A percentile compares a stretch with the other conserved stretches of the same genome.
phyloP scores from a whole-genome alignment of 73 alveolate genomes.

The Paramecium bursaria region DNA sequence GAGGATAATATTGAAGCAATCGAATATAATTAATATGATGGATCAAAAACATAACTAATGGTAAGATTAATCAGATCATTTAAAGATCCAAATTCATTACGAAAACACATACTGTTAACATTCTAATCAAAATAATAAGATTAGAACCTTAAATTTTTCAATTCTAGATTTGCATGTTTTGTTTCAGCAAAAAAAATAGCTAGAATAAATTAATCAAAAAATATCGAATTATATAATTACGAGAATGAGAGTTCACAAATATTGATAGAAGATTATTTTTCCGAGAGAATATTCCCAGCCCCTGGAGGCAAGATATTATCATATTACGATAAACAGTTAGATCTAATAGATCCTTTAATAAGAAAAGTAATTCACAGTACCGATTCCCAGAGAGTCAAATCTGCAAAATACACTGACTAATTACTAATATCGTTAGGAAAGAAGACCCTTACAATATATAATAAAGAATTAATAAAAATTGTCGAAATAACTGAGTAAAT shows the following conservation, averaged over 20 bases:
- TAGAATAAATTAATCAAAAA: conserved; percentile 8
- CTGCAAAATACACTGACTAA: conserved; percentile 34
- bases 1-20: conserved; percentile 69
- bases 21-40: conserved; percentile 66
- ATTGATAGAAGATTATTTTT: neutral
- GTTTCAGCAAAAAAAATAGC: conserved; percentile 13
- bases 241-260: conserved; percentile 70
- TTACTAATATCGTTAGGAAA: conserved; percentile 15
- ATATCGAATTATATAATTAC: conserved; percentile 44
- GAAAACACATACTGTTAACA: conserved; percentile 21
- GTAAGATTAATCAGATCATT: conserved; percentile 31
- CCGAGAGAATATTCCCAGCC: conserved; percentile 1
- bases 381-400: neutral
- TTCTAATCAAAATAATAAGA: conserved; percentile 14
- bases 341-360: conserved; percentile 27
- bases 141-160: neutral
- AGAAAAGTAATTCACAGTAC: neutral
- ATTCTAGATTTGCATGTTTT: conserved; percentile 30
- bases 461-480: conserved; percentile 83
- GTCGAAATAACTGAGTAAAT: conserved; percentile 80
- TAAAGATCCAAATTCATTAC: neutral
- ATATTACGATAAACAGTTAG: neutral
- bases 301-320: conserved; percentile 45
- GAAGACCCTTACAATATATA: conserved; percentile 51
- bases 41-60: conserved; percentile 43